Conservation (phyloP, 129 eudicot genomes). For the Mikania micrantha region DNA sequence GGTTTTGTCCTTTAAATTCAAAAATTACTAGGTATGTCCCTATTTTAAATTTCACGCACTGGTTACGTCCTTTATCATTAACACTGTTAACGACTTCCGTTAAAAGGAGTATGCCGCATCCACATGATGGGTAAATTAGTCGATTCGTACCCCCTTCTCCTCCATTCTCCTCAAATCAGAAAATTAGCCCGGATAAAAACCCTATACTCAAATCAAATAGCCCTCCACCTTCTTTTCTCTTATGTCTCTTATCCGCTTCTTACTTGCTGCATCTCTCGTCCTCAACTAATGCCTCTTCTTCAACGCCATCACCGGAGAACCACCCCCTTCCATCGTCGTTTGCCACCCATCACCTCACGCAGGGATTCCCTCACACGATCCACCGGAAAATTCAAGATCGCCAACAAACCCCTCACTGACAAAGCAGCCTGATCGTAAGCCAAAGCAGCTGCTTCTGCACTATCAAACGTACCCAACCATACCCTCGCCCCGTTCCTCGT, state of each 20-base stretch:
- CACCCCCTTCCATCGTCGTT: constrained; percentile 26
- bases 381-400: constrained; percentile 57
- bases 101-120: no score
- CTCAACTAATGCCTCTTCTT: constrained; percentile 56
- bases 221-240: constrained; percentile 31
- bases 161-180: no score
- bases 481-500: no score
- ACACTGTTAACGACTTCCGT: no score
- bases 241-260: constrained; percentile 15
- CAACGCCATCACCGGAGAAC: constrained; percentile 59
- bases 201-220: no score
- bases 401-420: constrained; percentile 48
- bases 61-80: no score
- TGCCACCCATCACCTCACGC: constrained; percentile 36
- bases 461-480: constrained; percentile 76
- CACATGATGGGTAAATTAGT: no score
- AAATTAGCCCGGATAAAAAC: no score
- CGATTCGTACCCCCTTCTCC: no score
- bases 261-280: constrained; percentile 25
- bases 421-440: constrained; percentile 81
- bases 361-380: constrained; percentile 56
- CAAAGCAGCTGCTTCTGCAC: constrained; percentile 65
- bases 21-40: no score
- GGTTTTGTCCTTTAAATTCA: no score
- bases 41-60: no score